A percentile compares a stretch with the other conserved stretches of the same genome.
Evolutionary conservation across 192 early-diverging fungal genomes (phyloP).

Genomic region (Coemansia sp.): DNA sequence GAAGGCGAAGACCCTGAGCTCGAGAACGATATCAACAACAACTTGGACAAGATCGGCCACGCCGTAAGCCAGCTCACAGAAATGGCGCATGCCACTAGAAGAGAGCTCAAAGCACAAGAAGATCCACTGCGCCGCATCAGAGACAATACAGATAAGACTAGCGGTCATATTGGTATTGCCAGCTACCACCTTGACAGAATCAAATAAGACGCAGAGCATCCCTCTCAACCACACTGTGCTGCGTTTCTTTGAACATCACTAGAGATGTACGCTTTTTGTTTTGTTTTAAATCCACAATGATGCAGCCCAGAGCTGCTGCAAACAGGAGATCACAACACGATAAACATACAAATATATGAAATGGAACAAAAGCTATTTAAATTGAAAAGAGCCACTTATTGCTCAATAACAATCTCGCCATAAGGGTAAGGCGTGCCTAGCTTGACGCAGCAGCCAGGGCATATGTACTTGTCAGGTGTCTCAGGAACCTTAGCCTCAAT

Average conservation of each 20-base stretch:
- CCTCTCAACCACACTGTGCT: background rate
- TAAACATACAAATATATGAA: no score
- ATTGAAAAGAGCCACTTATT: background rate
- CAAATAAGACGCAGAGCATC: conserved; percentile 16
- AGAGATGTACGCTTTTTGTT: background rate
- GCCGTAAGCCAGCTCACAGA: conserved; percentile 60
- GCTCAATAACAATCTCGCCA: conserved; percentile 40
- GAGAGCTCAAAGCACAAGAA: conserved; percentile 65
- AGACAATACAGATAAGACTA: conserved; percentile 55
- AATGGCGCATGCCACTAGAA: conserved; percentile 58
- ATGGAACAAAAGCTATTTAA: no score
- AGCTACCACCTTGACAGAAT: conserved; percentile 39
- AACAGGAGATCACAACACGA: no score
- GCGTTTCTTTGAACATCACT: background rate
- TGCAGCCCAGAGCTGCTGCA: background rate
- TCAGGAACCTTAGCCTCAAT: conserved; percentile 28
- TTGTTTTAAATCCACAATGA: background rate
- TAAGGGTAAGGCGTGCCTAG: conserved; percentile 23
- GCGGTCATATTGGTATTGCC: conserved; percentile 45
- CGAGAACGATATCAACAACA: conserved; percentile 69
- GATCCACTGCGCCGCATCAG: conserved; percentile 55
- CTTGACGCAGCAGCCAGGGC: conserved; percentile 44
- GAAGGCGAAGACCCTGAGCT: conserved; percentile 69
- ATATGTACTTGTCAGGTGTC: conserved; percentile 23
- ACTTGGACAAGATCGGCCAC: conserved; percentile 61